Evolutionary conservation across 495 filamentous ascomycete genomes (phyloP).

Genomic region (Neurospora sp.): DNA sequence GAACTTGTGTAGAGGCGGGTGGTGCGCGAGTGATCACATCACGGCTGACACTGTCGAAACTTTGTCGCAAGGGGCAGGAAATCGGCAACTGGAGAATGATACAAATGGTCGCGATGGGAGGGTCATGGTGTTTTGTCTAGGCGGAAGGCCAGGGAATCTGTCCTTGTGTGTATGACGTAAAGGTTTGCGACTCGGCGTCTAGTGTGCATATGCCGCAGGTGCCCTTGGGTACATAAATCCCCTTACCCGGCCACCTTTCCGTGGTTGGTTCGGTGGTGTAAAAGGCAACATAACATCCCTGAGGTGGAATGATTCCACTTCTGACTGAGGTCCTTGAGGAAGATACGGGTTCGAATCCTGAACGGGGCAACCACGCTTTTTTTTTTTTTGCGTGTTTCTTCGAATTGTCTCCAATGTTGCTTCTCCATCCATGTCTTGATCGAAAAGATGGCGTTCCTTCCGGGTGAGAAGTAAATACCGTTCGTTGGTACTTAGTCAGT

Average conservation of each 20-base stretch:
- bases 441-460: not conserved
- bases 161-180: not conserved
- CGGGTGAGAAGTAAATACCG: not conserved
- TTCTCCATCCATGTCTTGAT: fast-evolving
- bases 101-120: not conserved
- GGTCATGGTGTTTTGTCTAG: not conserved
- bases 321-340: not conserved
- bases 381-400: not conserved
- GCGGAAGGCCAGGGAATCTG: not conserved
- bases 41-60: not conserved
- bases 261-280: not conserved
- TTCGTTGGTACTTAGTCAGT: not conserved
- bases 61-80: not conserved
- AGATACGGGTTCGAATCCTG: not conserved
- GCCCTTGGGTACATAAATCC: not conserved
- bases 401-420: fast-evolving
- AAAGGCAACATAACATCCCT: not conserved
- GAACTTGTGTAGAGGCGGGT: not conserved
- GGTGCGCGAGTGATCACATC: not conserved
- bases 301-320: not conserved
- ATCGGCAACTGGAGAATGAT: not conserved
- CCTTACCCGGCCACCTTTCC: not conserved
- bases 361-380: not conserved
- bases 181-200: not conserved
- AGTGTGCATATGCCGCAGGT: not conserved